phyloP scores from a whole-genome alignment of 371 early-diverging fungal genomes.

The Polyrhizophydium stewartii region DNA sequence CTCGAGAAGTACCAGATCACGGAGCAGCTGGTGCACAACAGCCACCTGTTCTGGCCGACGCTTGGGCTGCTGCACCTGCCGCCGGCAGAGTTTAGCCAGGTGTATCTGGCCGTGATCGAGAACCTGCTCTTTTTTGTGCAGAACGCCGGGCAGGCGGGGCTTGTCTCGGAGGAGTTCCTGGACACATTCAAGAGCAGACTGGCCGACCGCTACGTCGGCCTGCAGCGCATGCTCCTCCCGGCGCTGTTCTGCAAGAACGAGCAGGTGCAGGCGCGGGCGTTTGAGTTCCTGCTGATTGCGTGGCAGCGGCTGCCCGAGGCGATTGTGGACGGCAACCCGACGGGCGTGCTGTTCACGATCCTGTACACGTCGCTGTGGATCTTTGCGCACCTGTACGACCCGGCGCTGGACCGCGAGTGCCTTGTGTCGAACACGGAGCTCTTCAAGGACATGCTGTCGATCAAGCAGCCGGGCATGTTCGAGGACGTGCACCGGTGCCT shows the following conservation, averaged over 20 bases:
- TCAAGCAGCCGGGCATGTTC: slow-evolving; percentile 17
- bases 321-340: slow-evolving; percentile 20
- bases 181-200: slow-evolving; percentile 5
- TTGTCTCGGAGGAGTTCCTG: not conserved
- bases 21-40: slow-evolving; percentile 4
- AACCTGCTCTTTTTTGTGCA: slow-evolving; percentile 10
- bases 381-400: slow-evolving; percentile 14
- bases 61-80: slow-evolving; percentile 3
- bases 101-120: slow-evolving; percentile 21
- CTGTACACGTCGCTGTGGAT: slow-evolving; percentile 31
- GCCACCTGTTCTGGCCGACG: slow-evolving; percentile 27
- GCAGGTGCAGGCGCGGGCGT: slow-evolving; percentile 23
- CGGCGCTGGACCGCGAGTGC: slow-evolving; percentile 1
- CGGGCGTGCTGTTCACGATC: slow-evolving; percentile 29
- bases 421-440: slow-evolving; percentile 4
- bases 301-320: slow-evolving; percentile 24
- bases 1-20: slow-evolving; percentile 8
- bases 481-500: slow-evolving; percentile 24
- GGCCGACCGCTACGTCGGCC: slow-evolving; percentile 1
- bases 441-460: slow-evolving; percentile 17
- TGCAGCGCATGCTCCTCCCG: slow-evolving; percentile 31
- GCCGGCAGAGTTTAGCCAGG: not conserved
- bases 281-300: slow-evolving; percentile 23
- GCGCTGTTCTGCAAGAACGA: slow-evolving; percentile 17
- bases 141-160: not conserved